These are phyloP conservation scores for Diplodia mutila DNA, from an alignment of 2,329 filamentous ascomycete species.

Conservation along the genomic window DNA sequence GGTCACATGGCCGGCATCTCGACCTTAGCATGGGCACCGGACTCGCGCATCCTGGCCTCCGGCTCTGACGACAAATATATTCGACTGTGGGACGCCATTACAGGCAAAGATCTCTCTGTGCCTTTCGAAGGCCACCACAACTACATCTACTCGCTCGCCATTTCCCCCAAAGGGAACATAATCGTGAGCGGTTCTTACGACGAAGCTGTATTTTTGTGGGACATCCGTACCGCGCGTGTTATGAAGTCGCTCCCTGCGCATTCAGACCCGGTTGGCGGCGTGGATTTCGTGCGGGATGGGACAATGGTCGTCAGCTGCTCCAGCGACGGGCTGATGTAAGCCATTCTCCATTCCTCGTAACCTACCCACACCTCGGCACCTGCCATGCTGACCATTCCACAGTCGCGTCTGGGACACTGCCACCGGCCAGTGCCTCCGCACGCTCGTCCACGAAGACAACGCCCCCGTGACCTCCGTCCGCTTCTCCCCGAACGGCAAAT, in stretches of 20 bases:
- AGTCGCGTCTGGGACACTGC: conserved; percentile 89
- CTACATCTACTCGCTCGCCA: conserved; percentile 91
- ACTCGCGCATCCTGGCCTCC: conserved; percentile 83
- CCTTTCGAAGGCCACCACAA: conserved; percentile 87
- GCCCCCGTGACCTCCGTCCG: conserved; percentile 85
- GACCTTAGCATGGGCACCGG: conserved; percentile 91
- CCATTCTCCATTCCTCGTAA: neutral
- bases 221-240: conserved; percentile 81
- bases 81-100: conserved; percentile 77
- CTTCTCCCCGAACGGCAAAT: conserved; percentile 93
- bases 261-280: conserved; percentile 89
- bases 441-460: conserved; percentile 95
- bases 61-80: conserved; percentile 97
- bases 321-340: conserved; percentile 67
- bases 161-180: conserved; percentile 98
- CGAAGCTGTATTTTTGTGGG: conserved; percentile 96
- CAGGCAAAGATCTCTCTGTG: conserved; percentile 60
- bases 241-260: conserved; percentile 94
- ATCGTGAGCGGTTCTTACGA: conserved; percentile 94
- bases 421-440: conserved; percentile 92
- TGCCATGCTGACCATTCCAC: conserved; percentile 41
- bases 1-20: conserved; percentile 93
- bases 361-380: neutral
- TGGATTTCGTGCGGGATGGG: conserved; percentile 91
- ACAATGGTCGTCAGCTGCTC: conserved; percentile 91